Conservation (phyloP, 2,329 filamentous ascomycete species). For the Pseudogymnoascus sp. region DNA sequence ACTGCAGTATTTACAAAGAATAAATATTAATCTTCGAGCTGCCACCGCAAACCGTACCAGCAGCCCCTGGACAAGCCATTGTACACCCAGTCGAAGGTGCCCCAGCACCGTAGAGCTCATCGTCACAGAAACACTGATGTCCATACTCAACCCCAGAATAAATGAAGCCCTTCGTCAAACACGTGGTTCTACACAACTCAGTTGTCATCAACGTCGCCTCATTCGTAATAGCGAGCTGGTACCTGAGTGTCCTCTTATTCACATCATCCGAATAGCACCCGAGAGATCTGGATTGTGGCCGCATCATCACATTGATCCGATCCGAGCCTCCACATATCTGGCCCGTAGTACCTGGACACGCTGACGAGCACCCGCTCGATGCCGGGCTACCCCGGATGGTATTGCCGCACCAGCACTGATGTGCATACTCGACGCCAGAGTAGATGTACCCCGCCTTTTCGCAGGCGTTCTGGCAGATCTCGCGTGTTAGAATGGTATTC, state of each 20-base stretch:
- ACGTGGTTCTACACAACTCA: background rate
- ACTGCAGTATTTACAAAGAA: background rate
- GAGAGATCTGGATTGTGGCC: background rate
- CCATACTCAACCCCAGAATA: background rate
- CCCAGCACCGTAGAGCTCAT: background rate
- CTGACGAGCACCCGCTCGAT: background rate
- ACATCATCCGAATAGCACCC: background rate
- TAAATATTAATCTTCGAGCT: background rate
- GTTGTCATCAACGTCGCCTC: slow-evolving; percentile 11
- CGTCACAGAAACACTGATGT: background rate
- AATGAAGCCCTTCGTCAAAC: slow-evolving; percentile 4
- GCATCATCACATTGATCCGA: background rate
- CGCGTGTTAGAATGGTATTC: slow-evolving; percentile 2
- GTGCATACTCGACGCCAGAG: slow-evolving; percentile 5
- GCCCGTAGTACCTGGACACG: background rate
- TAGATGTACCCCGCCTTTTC: background rate
- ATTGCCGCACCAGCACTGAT: slow-evolving; percentile 5
- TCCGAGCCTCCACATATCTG: background rate
- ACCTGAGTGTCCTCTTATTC: background rate
- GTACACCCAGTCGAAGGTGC: background rate
- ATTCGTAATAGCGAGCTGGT: background rate
- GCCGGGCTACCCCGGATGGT: background rate
- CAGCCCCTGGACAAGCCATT: background rate
- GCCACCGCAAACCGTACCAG: background rate
- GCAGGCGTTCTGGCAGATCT: background rate